Evolutionary conservation across 1,284 basidiomycete species (phyloP).

Genomic region (Trichosporon sp.): DNA sequence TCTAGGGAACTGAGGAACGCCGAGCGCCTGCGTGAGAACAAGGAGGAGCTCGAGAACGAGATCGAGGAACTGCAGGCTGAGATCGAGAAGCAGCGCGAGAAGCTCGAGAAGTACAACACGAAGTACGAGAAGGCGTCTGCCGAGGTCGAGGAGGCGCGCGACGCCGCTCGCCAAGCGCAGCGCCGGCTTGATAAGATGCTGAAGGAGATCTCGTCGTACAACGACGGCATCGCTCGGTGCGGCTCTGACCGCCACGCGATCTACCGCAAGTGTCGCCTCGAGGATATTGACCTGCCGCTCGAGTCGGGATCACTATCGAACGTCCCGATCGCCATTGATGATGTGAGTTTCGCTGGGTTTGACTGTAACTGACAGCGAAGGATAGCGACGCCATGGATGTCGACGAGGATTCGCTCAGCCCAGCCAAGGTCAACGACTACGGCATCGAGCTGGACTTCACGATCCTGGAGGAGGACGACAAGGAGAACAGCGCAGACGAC

Average conservation of each 20-base stretch:
- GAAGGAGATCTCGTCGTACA: conserved; percentile 88
- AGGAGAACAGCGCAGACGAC: conserved; percentile 71
- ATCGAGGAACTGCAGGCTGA: conserved; percentile 66
- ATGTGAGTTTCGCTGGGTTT: conserved; percentile 61
- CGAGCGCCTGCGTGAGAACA: conserved; percentile 63
- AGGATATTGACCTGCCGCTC: conserved; percentile 86
- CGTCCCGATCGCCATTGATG: conserved; percentile 81
- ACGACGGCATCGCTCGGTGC: conserved; percentile 89
- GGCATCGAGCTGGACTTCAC: conserved; percentile 90
- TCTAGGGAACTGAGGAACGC: conserved; percentile 65
- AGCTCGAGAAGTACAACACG: conserved; percentile 60
- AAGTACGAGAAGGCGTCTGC: conserved; percentile 61
- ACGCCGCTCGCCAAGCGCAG: conserved; percentile 67
- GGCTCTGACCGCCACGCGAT: conserved; percentile 81
- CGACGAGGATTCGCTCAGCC: conserved; percentile 75
- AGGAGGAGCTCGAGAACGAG: conserved; percentile 66
- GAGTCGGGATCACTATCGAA: conserved; percentile 72
- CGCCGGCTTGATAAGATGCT: conserved; percentile 79
- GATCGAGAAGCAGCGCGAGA: conserved; percentile 65
- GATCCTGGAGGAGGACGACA: conserved; percentile 77
- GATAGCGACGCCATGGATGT: conserved; percentile 80
- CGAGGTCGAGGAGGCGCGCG: conserved; percentile 72
- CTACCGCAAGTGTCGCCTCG: conserved; percentile 89
- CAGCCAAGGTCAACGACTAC: conserved; percentile 74
- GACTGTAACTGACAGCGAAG: conserved; percentile 57